These are phyloP conservation scores for Dissophora globulifera DNA, from an alignment of 192 early-diverging fungal genomes.

Conservation along the genomic window DNA sequence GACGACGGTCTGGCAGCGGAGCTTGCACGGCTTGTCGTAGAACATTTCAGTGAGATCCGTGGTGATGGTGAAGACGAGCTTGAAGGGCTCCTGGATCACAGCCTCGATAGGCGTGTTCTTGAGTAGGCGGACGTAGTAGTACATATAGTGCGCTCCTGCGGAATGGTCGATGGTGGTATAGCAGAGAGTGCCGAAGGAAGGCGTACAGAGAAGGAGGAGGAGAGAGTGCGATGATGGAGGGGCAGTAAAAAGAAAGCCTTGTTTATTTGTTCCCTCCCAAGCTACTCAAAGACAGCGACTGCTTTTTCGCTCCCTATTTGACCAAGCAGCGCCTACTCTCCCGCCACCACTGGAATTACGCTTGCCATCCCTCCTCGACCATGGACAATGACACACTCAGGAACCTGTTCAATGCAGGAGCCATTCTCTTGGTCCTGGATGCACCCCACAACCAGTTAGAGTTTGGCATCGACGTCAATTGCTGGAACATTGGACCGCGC, in stretches of 20 bases:
- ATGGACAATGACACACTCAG: slow-evolving; percentile 91
- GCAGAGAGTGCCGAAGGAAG: background rate
- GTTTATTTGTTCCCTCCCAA: slow-evolving; percentile 12
- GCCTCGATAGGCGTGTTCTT: slow-evolving; percentile 55
- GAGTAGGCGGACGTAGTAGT: slow-evolving; percentile 49
- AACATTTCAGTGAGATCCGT: slow-evolving; percentile 52
- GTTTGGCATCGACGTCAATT: slow-evolving; percentile 92
- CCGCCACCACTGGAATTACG: too few relatives aligned
- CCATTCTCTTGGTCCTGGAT: slow-evolving; percentile 83
- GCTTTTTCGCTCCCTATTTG: too few relatives aligned
- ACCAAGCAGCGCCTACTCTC: too few relatives aligned
- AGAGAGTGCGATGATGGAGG: too few relatives aligned
- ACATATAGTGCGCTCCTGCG: slow-evolving; percentile 19
- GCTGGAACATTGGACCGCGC: slow-evolving; percentile 88
- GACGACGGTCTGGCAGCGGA: slow-evolving; percentile 45
- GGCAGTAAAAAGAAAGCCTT: slow-evolving; percentile 11
- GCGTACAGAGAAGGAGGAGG: background rate
- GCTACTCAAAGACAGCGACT: background rate
- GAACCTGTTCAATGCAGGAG: slow-evolving; percentile 79
- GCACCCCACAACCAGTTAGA: slow-evolving; percentile 72
- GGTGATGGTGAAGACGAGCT: slow-evolving; percentile 53
- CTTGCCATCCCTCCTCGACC: too few relatives aligned
- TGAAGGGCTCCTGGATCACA: slow-evolving; percentile 54
- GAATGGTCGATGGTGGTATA: too few relatives aligned
- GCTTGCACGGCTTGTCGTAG: slow-evolving; percentile 46